Conservation (phyloP, 2,329 filamentous ascomycete genomes). For the Dryadomyces sulphureus region DNA sequence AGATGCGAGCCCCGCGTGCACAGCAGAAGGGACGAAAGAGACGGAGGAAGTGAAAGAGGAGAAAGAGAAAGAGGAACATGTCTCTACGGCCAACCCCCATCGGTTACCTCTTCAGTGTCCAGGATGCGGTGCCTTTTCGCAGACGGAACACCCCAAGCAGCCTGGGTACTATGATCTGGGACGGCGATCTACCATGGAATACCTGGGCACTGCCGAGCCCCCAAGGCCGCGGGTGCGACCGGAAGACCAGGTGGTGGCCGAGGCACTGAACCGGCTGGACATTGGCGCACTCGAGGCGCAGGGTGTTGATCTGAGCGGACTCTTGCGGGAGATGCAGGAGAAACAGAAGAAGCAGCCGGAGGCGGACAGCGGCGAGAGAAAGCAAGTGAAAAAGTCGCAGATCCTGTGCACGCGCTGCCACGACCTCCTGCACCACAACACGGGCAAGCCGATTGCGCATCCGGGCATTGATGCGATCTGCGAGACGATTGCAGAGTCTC, state of each 20-base stretch:
- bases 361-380: background rate
- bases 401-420: constrained; percentile 84
- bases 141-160: constrained; percentile 33
- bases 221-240: constrained; percentile 9
- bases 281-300: constrained; percentile 20
- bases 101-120: constrained; percentile 41
- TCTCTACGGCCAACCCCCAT: background rate
- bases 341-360: background rate
- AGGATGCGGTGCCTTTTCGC: constrained; percentile 51
- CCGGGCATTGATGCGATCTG: constrained; percentile 69
- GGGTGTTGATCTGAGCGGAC: constrained; percentile 27
- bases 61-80: background rate
- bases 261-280: constrained; percentile 28
- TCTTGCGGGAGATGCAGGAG: constrained; percentile 12
- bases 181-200: constrained; percentile 36
- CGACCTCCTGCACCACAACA: constrained; percentile 59
- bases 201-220: constrained; percentile 22
- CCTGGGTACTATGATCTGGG: constrained; percentile 43
- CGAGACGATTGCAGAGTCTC: constrained; percentile 76
- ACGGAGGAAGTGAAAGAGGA: too few species aligned
- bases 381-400: constrained; percentile 8
- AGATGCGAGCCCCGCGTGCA: too few species aligned
- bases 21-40: too few species aligned
- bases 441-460: constrained; percentile 58
- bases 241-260: constrained; percentile 32